Evolutionary conservation across 306 rosid species (phyloP).

Genomic region (Fragaria vesca): DNA sequence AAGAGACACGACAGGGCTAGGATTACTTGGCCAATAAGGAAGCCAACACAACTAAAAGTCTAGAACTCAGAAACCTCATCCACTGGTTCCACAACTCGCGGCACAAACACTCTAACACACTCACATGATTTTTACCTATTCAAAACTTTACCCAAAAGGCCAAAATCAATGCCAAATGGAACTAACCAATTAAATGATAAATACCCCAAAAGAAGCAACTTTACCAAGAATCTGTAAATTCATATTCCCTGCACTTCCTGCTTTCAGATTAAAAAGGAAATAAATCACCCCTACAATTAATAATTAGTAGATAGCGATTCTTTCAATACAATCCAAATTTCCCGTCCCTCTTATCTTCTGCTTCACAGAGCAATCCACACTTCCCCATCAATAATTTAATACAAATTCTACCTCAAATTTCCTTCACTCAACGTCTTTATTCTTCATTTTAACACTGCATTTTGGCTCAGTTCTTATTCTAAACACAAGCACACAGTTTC

Average conservation of each 20-base stretch:
- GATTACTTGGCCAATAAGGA: neutral
- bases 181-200: too few relatives aligned
- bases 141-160: constrained; percentile 1
- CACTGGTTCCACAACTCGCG: neutral
- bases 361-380: constrained; percentile 1
- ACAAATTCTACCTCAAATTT: neutral
- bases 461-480: constrained; percentile 28
- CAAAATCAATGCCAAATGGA: constrained; percentile 9
- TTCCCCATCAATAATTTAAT: neutral
- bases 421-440: neutral
- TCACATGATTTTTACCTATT: neutral
- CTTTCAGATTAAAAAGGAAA: neutral
- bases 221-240: neutral
- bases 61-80: neutral
- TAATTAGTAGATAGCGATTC: constrained; percentile 5
- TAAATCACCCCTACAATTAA: neutral
- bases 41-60: neutral
- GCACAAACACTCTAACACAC: neutral
- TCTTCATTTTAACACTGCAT: neutral
- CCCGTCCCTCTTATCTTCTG: neutral
- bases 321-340: neutral
- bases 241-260: neutral
- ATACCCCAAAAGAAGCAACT: neutral
- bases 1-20: neutral
- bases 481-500: constrained; percentile 16